Evolutionary conservation across 805 yeast species (phyloP).

Genomic region (Candida corydali): DNA sequence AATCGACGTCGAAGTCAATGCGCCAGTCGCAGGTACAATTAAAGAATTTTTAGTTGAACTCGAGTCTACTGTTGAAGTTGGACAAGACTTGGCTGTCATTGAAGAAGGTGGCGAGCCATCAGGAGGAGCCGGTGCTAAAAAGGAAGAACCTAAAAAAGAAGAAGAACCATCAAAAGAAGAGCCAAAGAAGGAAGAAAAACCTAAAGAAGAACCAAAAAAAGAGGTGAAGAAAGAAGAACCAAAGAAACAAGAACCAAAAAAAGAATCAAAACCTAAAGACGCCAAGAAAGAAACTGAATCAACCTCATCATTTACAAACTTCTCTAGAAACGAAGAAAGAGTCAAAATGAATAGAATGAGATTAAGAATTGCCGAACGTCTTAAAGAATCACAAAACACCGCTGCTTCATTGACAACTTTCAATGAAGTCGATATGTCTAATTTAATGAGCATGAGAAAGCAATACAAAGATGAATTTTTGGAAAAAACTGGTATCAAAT

Average conservation of each 20-base stretch:
- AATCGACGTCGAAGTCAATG: slow-evolving; percentile 94
- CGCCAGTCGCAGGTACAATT: slow-evolving; percentile 89
- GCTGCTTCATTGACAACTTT: slow-evolving; percentile 97
- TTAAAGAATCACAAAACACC: slow-evolving; percentile 98
- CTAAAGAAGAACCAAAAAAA: slow-evolving; percentile 29
- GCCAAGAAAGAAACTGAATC: slow-evolving; percentile 21
- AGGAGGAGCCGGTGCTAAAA: slow-evolving; percentile 30
- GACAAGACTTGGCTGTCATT: slow-evolving; percentile 84
- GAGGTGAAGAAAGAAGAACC: slow-evolving; percentile 19
- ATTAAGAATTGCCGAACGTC: slow-evolving; percentile 96
- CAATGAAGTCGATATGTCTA: slow-evolving; percentile 96
- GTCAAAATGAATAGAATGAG: slow-evolving; percentile 99
- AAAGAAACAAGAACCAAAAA: slow-evolving; percentile 27
- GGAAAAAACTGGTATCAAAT: slow-evolving; percentile 88
- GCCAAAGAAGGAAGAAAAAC: slow-evolving; percentile 38
- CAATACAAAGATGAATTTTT: slow-evolving; percentile 94
- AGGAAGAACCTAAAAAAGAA: slow-evolving; percentile 18
- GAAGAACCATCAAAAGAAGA: slow-evolving; percentile 20
- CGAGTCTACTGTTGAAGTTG: slow-evolving; percentile 94
- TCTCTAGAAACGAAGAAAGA: slow-evolving; percentile 82
- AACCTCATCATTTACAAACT: slow-evolving; percentile 39
- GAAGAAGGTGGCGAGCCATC: slow-evolving; percentile 78
- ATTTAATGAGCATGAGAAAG: slow-evolving; percentile 89
- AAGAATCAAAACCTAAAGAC: slow-evolving; percentile 21
- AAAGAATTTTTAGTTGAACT: slow-evolving; percentile 76